Conservation (phyloP, 2,329 filamentous ascomycete species). For the Septoria petroselini region DNA sequence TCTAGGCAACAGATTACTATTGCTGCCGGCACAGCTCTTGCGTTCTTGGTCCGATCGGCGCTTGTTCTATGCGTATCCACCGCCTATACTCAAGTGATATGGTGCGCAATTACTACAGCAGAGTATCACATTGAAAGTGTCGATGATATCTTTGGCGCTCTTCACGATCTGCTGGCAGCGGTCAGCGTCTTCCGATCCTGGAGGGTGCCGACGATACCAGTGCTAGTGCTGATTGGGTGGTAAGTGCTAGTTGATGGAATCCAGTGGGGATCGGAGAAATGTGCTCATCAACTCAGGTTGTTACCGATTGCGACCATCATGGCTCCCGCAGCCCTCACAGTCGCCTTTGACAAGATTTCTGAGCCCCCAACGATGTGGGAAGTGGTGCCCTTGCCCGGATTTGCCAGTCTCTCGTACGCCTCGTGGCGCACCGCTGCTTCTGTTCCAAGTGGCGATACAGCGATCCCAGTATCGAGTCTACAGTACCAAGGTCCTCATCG, state of each 20-base stretch:
- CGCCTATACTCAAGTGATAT: too few species aligned
- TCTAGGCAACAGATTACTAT: background rate
- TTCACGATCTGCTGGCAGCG: too few species aligned
- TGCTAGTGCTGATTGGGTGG: too few species aligned
- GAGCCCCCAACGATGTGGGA: background rate
- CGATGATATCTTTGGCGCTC: too few species aligned
- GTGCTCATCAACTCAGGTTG: too few species aligned
- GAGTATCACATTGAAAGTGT: too few species aligned
- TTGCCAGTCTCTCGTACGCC: conserved; percentile 8
- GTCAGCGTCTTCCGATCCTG: too few species aligned
- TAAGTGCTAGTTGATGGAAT: too few species aligned
- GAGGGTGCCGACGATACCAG: too few species aligned
- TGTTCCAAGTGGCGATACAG: too few species aligned
- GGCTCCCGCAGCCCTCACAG: conserved; percentile 8
- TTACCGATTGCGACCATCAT: conserved; percentile 13
- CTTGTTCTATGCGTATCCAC: background rate
- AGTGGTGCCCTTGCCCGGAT: conserved; percentile 4
- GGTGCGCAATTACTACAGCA: too few species aligned
- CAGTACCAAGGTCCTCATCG: background rate
- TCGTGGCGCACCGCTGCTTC: background rate
- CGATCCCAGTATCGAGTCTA: background rate
- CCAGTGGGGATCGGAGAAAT: too few species aligned
- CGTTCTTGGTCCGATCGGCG: background rate
- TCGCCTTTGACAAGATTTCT: conserved; percentile 3
- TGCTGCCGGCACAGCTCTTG: background rate